Evolutionary conservation across 2,329 filamentous ascomycete genomes (phyloP).

Genomic region (Aspergillus sp.): DNA sequence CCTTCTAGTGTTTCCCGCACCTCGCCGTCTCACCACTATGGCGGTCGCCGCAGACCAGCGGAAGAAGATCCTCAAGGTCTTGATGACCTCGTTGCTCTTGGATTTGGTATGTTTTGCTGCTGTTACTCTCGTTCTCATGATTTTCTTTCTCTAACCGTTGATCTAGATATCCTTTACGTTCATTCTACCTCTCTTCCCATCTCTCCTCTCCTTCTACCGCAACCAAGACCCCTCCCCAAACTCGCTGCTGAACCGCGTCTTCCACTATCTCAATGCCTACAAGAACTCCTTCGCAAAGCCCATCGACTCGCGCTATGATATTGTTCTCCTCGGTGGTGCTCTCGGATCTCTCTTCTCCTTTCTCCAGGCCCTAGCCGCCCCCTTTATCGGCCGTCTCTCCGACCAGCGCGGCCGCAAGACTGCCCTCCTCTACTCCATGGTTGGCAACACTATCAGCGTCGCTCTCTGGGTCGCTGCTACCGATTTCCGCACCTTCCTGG

Average conservation of each 20-base stretch:
- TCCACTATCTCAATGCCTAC: constrained; percentile 86
- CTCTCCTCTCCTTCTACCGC: constrained; percentile 94
- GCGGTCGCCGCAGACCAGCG: constrained; percentile 53
- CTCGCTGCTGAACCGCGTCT: constrained; percentile 75
- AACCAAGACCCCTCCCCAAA: constrained; percentile 66
- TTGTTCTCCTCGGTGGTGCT: constrained; percentile 90
- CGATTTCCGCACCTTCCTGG: constrained; percentile 93
- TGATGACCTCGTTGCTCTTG: constrained; percentile 84
- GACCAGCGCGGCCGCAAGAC: constrained; percentile 85
- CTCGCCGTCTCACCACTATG: constrained; percentile 28
- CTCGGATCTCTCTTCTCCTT: constrained; percentile 91
- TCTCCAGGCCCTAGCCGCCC: constrained; percentile 88
- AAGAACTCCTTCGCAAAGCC: constrained; percentile 89
- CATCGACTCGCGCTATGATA: constrained; percentile 95
- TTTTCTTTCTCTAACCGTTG: constrained; percentile 1
- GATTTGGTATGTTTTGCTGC: constrained; percentile 68
- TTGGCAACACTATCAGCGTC: constrained; percentile 88
- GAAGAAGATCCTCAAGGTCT: constrained; percentile 80
- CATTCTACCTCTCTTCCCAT: constrained; percentile 93
- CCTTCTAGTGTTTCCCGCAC: not conserved
- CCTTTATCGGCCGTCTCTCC: constrained; percentile 83
- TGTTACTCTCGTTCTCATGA: not conserved
- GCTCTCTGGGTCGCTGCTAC: constrained; percentile 90
- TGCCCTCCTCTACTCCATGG: constrained; percentile 87
- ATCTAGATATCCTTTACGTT: constrained; percentile 94